Evolutionary conservation across 345 rosid species (phyloP), one percentile per base, ranked within the genome.

Genomic region (Brassica incana): DNA sequence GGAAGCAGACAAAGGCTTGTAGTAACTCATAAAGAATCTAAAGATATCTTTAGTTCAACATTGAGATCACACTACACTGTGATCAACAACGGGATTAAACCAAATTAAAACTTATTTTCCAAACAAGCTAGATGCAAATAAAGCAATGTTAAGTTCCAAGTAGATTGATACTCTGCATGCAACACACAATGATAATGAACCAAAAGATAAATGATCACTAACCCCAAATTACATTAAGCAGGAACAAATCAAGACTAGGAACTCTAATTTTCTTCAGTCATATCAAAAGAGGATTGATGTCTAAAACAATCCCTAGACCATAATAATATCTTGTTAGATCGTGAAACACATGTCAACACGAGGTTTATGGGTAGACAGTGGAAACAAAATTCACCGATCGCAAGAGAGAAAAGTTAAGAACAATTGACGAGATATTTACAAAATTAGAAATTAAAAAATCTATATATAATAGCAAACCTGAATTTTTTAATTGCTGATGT

Each of bases 171-270:
- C 43, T 64, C 72, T 75, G 80, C 80, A 70, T 23, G 6, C 23
- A 50, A 36, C 70, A 74, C 16, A 48, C 23, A 20, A 20, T 20
- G 23, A 20, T 20, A 20, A 20, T 20, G 6, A 62, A 48, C 10
- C 14, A 69, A 62, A 60, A 32, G 32, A 67, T 59, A 58, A 9
- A 67, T 25, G 59, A 38, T 69, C 15, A 58, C 60, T 48, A 64
- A 6, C 50, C 62, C 62, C 48, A 43, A 43, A 43, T 90, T 89
- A 89, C 89, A 66, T 74, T 82, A 43, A 86, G 85, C 11, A 87
- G 32, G 71, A 77, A 35, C 38, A 35, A 35, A 35, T 35, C 50
- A 43, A 43, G 50, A 43, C 50, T 43, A 43, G 50, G 14, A 10
- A 43, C 14, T 10, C 14, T 10, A 43, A 40, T 43, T 43, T 43